Base-by-base conservation (phyloP, 805 yeast genomes). In the Torulaspora indica region DNA sequence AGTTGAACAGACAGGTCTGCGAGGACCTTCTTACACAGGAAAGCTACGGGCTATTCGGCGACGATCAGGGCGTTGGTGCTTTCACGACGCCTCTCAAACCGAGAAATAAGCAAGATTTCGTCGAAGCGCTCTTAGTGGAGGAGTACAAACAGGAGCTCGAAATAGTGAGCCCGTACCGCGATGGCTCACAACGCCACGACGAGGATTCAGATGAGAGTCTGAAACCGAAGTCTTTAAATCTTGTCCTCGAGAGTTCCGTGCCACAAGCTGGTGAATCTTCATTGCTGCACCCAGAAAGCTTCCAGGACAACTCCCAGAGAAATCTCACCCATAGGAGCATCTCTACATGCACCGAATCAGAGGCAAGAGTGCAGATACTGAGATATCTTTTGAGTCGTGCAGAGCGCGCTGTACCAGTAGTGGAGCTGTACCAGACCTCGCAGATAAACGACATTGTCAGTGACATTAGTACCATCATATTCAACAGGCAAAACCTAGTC, bases 101-200 rank as follows among this genome's bases (percentile, higher is more conserved):
- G 12, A 36, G 17, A 9, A 27, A 25, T 13, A 34, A 31, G 15
- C 14, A 37, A 27, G 35, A 30, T 7, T 46, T 54, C 47, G 34
- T 52, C 38, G 48, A 61, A 49, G 36, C 55, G 46, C 18, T 58
- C 49, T 48, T 59, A 29, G 44, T 38, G 22, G 51, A 48, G 30
- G 43, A 47, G 5, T 41, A 41, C 12, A 51, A 47, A 22, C 55
- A 54, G 5, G 51, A 55, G 8, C 28, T 53, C 25, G 50, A 52
- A 24, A 54, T 59, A 9, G 38, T 54, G 1, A 55, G 52, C 23
- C 58, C 62, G 1, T 51, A 50, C 36, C 27, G 39, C 8, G 32
- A 28, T 10, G 12, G 42, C 2, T 36, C 49, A 3, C 29, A 10
- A 10, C 13, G 20, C 8, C 41, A 24, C 8, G 14, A 8, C 4